Percentiles rank a stretch among this genome's conserved stretches.
phyloP scores from a whole-genome alignment of 1,139 yeast species.

The Scheffersomyces stambukii region DNA sequence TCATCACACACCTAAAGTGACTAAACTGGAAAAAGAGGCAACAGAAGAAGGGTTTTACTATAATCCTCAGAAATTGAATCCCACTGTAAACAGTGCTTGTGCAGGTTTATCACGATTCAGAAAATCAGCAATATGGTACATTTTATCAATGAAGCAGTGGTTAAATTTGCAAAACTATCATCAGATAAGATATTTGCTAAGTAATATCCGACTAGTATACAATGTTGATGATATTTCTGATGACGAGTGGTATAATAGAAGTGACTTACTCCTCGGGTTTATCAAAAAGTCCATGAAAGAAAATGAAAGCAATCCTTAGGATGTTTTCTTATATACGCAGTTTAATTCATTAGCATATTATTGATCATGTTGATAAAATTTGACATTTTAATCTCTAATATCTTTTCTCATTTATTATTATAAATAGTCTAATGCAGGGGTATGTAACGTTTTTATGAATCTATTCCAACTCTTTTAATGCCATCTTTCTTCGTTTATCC shows the following conservation, averaged over 20 bases:
- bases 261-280: constrained; percentile 27
- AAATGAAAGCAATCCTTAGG: constrained; percentile 4
- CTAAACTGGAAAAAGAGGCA: constrained; percentile 16
- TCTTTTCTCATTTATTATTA: constrained; percentile 1
- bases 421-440: constrained; percentile 1
- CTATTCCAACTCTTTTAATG: constrained; percentile 38
- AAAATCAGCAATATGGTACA: constrained; percentile 75
- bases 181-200: constrained; percentile 22
- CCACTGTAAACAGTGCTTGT: constrained; percentile 31
- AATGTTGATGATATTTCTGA: constrained; percentile 13
- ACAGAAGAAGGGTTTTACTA: constrained; percentile 29
- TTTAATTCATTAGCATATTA: too few species aligned
- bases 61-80: constrained; percentile 36
- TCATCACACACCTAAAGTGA: too few species aligned
- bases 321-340: too few species aligned
- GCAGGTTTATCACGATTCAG: constrained; percentile 59
- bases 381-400: too few species aligned
- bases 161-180: constrained; percentile 21
- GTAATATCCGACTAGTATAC: constrained; percentile 23
- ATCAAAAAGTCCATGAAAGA: constrained; percentile 18
- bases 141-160: constrained; percentile 79
- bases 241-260: constrained; percentile 35
- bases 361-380: too few species aligned
- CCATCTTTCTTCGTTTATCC: constrained; percentile 41
- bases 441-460: background rate